phyloP scores from a whole-genome alignment of 1,284 basidiomycete species.

The Trichosporon sp. region DNA sequence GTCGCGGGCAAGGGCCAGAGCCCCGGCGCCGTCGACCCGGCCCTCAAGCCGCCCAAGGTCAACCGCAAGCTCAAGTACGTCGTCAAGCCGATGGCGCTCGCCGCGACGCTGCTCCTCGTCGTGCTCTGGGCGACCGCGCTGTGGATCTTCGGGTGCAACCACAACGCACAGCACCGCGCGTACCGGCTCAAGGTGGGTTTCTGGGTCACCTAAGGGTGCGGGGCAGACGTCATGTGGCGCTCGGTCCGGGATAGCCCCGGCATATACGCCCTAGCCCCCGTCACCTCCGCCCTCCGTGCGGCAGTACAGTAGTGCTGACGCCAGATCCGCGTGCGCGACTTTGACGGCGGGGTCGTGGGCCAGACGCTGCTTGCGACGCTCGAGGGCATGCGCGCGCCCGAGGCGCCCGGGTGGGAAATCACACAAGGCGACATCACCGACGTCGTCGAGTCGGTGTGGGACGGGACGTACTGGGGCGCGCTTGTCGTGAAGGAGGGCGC shows the following conservation, averaged over 20 bases:
- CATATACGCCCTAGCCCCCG: too few species aligned
- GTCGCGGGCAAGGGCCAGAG: background rate
- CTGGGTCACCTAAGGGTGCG: background rate
- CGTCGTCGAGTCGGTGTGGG: background rate
- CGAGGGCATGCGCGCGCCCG: background rate
- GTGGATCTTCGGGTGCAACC: background rate
- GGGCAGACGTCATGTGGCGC: background rate
- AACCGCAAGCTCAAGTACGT: background rate
- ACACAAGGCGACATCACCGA: background rate
- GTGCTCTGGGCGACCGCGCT: background rate
- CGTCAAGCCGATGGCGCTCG: background rate
- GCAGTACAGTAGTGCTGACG: too few species aligned
- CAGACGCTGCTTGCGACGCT: background rate
- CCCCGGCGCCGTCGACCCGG: background rate
- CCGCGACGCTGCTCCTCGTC: background rate
- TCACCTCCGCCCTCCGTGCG: too few species aligned
- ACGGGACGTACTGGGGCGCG: background rate
- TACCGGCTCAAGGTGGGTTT: background rate
- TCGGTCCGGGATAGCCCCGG: background rate
- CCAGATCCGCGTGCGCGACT: background rate
- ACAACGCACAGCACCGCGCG: background rate
- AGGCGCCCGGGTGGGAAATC: background rate
- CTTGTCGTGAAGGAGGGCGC: background rate
- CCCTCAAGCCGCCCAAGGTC: background rate
- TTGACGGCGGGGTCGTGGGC: background rate